Evolutionary conservation across 345 rosid genomes (phyloP).

Genomic region (Pugionium cornutum): DNA sequence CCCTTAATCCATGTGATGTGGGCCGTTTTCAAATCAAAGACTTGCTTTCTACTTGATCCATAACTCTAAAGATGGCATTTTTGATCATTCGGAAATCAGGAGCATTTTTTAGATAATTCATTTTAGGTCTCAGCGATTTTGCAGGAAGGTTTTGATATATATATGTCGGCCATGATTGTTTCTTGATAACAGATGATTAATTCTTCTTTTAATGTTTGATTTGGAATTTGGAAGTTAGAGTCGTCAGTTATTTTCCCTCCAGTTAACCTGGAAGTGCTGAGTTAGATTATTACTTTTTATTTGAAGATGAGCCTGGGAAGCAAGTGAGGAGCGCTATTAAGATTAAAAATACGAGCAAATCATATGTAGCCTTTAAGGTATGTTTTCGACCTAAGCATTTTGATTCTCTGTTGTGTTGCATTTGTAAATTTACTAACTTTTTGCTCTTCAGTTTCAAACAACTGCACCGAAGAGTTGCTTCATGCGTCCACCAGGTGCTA

Average conservation of each 20-base stretch:
- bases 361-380: slow-evolving; percentile 93
- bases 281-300: slow-evolving; percentile 1
- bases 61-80: neutral
- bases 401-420: neutral
- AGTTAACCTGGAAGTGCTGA: slow-evolving; percentile 1
- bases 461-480: slow-evolving; percentile 98
- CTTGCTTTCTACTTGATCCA: neutral
- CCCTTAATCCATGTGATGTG: neutral
- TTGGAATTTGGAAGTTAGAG: slow-evolving; percentile 1
- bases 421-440: neutral
- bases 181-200: neutral
- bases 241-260: neutral
- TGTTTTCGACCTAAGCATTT: neutral
- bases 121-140: neutral
- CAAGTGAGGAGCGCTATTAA: slow-evolving; percentile 93
- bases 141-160: neutral
- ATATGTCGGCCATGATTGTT: slow-evolving; percentile 1
- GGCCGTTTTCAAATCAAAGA: neutral
- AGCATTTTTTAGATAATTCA: neutral
- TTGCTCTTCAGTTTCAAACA: slow-evolving; percentile 77
- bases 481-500: slow-evolving; percentile 98
- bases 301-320: slow-evolving; percentile 96
- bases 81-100: slow-evolving; percentile 4
- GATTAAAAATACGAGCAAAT: slow-evolving; percentile 93
- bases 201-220: neutral